phyloP scores from a whole-genome alignment of 2,329 filamentous ascomycete species.

The Sphaceloma murrayae region DNA sequence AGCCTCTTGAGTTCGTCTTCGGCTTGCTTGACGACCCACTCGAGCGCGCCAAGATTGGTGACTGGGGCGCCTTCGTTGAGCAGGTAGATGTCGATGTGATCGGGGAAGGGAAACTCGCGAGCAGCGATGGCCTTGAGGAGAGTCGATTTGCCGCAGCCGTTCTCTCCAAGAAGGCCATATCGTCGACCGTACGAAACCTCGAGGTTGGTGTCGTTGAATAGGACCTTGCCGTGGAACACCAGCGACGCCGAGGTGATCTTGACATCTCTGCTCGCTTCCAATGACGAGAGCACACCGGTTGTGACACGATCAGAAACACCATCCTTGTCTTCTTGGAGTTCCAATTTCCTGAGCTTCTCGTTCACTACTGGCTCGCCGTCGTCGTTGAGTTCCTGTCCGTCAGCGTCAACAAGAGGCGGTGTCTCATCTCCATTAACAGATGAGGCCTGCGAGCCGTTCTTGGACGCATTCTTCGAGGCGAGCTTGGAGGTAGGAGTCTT shows the following conservation, averaged over 20 bases:
- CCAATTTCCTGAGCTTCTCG: conserved; percentile 77
- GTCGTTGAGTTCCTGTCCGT: conserved; percentile 45
- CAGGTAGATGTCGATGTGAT: conserved; percentile 96
- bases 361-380: conserved; percentile 60
- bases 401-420: conserved; percentile 51
- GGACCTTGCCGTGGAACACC: conserved; percentile 94
- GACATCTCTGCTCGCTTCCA: conserved; percentile 78
- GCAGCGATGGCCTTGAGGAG: conserved; percentile 86
- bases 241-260: conserved; percentile 91
- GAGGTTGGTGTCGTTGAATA: conserved; percentile 86
- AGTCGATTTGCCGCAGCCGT: conserved; percentile 99
- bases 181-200: conserved; percentile 88
- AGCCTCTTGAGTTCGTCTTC: conserved; percentile 85
- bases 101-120: conserved; percentile 90
- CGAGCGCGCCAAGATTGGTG: conserved; percentile 78
- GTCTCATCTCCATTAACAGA: conserved; percentile 62
- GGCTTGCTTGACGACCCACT: conserved; percentile 94
- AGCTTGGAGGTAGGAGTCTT: conserved; percentile 65
- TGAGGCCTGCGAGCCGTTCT: conserved; percentile 52
- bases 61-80: conserved; percentile 93
- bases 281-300: conserved; percentile 86
- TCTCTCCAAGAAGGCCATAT: conserved; percentile 94
- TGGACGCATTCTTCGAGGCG: conserved; percentile 55
- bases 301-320: conserved; percentile 96
- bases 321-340: conserved; percentile 89